Evolutionary conservation across 768 basidiomycete species (phyloP), one percentile per base, ranked within the genome.

Genomic region (Mycena belliarum): DNA sequence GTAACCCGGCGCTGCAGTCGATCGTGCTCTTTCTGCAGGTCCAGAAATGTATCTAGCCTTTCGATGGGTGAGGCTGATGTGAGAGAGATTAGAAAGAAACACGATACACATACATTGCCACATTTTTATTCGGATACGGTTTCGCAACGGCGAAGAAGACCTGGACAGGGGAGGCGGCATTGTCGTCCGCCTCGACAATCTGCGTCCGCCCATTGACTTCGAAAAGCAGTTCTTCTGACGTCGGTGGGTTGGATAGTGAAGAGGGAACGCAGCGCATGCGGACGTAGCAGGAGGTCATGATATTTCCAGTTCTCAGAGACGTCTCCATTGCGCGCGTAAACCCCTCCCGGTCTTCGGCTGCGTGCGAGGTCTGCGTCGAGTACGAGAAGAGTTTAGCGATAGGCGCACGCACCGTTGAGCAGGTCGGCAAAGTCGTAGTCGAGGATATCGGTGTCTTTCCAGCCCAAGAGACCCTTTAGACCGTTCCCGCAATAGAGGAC

Each of bases 1-100:
- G 72, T 68, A 32, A 88, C 71, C 25, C 86, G 84, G 57, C 82
- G 82, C 63, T 88, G 80, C 40, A 97, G 72, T 15, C 86, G 81
- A 70, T 92, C 89, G 70, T 97, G 94, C 73, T 95, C 93, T 54
- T 88, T 76, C 71, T 93, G 95, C 48, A 96, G 82, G 66, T 96
- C 94, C 33, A 97, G 65, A 63, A 86, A 83, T 1, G 85, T 84
- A 61, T 87, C 83, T 28, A 90, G 72, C 82, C 90, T 91, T 55
- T 18, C 28, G 37, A 54, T 42, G 58, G 16, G 46, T 40, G 44
- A 52, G 23, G 42, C 29, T n/a, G n/a, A n/a, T n/a, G 40, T 12
- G 21, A 52, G 1, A 44, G 25, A 29, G 24, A 72, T 82, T 54
- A n/a, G 68, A 15, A 88, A 89, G 86, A 35, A 86, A 83, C 20